A percentile compares a stretch with the other conserved stretches of the same genome.
Evolutionary conservation across 257 asterid species (phyloP).

Genomic region (Striga asiatica): DNA sequence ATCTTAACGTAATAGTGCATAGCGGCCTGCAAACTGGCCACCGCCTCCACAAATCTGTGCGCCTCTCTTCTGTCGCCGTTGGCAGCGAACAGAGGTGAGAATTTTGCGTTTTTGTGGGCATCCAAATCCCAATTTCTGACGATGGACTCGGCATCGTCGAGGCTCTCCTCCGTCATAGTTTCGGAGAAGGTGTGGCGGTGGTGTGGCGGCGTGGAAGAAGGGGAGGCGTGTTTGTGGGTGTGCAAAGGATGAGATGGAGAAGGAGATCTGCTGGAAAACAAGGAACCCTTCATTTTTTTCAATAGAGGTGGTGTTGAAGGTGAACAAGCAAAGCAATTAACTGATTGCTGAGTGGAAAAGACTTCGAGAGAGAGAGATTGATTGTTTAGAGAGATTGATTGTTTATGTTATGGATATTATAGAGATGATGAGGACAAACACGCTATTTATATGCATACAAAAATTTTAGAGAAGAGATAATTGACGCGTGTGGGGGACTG

Average conservation of each 20-base stretch:
- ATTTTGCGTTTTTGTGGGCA: background rate
- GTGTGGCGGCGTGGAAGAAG: background rate
- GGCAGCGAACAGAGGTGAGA: conserved; percentile 24
- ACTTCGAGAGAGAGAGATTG: too few relatives aligned
- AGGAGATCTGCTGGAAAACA: conserved; percentile 9
- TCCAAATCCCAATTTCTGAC: conserved; percentile 30
- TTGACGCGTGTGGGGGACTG: too few relatives aligned
- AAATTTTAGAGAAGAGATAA: too few relatives aligned
- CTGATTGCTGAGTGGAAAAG: too few relatives aligned
- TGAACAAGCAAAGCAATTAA: too few relatives aligned
- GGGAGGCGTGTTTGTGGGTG: background rate
- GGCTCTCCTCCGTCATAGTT: conserved; percentile 31
- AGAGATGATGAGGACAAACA: too few relatives aligned
- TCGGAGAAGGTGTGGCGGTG: conserved; percentile 18
- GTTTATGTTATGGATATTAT: too few relatives aligned
- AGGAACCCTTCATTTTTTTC: conserved; percentile 10
- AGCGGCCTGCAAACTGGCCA: conserved; percentile 16
- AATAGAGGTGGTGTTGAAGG: too few relatives aligned
- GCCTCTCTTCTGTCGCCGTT: conserved; percentile 25
- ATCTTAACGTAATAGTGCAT: conserved; percentile 31
- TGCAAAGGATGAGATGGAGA: background rate
- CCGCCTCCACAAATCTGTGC: conserved; percentile 18
- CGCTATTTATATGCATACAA: too few relatives aligned
- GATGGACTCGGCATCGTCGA: conserved; percentile 23
- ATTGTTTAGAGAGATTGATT: too few relatives aligned